Evolutionary conservation across 2,329 filamentous ascomycete species (phyloP).

Genomic region (Claviceps pazoutovae): DNA sequence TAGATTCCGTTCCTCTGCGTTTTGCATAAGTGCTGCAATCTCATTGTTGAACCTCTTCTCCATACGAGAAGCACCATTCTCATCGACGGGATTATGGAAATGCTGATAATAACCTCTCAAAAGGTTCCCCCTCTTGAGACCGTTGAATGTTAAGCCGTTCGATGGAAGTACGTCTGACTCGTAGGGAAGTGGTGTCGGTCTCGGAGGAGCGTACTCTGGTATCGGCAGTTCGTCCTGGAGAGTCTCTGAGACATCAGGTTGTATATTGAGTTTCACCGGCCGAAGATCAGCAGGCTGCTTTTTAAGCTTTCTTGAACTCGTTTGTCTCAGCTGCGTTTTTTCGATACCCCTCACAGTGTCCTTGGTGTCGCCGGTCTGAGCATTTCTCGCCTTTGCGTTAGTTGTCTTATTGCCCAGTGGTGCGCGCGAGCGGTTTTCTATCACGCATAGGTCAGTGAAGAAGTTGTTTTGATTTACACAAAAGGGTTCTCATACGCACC

Average conservation of each 20-base stretch:
- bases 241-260: slow-evolving; percentile 35
- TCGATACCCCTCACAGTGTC: slow-evolving; percentile 43
- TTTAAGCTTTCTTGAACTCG: slow-evolving; percentile 44
- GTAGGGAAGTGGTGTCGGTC: slow-evolving; percentile 49
- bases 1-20: slow-evolving; percentile 53
- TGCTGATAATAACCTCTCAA: slow-evolving; percentile 48
- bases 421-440: slow-evolving; percentile 48
- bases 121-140: slow-evolving; percentile 43
- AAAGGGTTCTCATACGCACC: slow-evolving; percentile 37
- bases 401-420: slow-evolving; percentile 91
- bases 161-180: slow-evolving; percentile 55
- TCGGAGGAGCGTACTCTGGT: slow-evolving; percentile 80
- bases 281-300: slow-evolving; percentile 38
- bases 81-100: slow-evolving; percentile 50
- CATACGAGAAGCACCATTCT: slow-evolving; percentile 48
- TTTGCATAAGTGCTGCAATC: slow-evolving; percentile 35
- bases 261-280: slow-evolving; percentile 47
- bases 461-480: neutral
- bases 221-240: slow-evolving; percentile 60
- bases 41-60: slow-evolving; percentile 47
- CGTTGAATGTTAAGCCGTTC: slow-evolving; percentile 40
- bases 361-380: slow-evolving; percentile 53
- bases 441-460: slow-evolving; percentile 5
- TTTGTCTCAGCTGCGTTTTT: slow-evolving; percentile 47
- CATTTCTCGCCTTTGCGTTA: slow-evolving; percentile 67